Evolutionary conservation across 208 protist genomes (phyloP).

Genomic region (Trypanosoma brucei): DNA sequence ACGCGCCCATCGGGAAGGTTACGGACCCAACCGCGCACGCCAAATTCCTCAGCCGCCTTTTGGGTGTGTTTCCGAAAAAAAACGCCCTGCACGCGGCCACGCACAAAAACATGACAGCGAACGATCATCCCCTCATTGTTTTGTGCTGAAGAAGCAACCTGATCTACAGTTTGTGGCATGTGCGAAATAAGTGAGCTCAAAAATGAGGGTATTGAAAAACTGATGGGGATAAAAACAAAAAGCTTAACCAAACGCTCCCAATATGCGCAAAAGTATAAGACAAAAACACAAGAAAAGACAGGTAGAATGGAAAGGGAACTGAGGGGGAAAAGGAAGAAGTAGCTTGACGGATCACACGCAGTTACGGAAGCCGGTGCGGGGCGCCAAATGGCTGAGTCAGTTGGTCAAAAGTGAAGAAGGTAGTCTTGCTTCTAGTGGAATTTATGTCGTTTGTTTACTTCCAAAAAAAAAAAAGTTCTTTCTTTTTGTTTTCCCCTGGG

Average conservation of each 20-base stretch:
- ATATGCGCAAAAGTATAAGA: too few relatives aligned
- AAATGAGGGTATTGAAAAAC: background rate
- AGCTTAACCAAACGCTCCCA: background rate
- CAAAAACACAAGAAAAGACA: conserved; percentile 1
- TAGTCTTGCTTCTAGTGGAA: too few relatives aligned
- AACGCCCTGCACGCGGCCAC: conserved; percentile 85
- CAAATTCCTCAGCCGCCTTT: conserved; percentile 28
- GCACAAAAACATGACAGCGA: conserved; percentile 56
- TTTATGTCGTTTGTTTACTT: too few relatives aligned
- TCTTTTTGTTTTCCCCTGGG: background rate
- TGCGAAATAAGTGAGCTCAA: background rate
- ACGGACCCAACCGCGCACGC: conserved; percentile 77
- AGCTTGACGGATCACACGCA: too few relatives aligned
- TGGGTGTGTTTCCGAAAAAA: conserved; percentile 86
- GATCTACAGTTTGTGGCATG: too few relatives aligned
- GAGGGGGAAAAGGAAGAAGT: background rate
- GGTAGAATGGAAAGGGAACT: background rate
- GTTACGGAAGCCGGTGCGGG: too few relatives aligned
- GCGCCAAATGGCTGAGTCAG: too few relatives aligned
- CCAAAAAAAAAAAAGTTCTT: background rate
- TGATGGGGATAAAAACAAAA: conserved; percentile 2
- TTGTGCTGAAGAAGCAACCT: background rate
- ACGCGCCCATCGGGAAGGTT: conserved; percentile 77
- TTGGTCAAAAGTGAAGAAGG: too few relatives aligned
- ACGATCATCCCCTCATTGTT: background rate